These are phyloP conservation scores for Cercospora sp. DNA, from an alignment of 2,329 filamentous ascomycete species.

Conservation along the genomic window DNA sequence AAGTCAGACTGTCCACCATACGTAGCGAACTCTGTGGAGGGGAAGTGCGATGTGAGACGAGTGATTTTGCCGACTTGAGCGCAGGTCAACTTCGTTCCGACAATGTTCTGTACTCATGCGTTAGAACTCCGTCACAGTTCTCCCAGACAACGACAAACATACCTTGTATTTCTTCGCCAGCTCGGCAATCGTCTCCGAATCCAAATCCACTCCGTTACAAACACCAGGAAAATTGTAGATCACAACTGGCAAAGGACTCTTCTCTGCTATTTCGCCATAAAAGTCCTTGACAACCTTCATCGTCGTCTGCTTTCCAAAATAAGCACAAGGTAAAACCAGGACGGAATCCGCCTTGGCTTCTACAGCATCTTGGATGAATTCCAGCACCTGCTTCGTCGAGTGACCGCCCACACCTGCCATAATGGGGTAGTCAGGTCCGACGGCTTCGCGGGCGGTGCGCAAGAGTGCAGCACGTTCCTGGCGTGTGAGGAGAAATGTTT, in stretches of 20 bases:
- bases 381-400: conserved; percentile 46
- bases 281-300: conserved; percentile 45
- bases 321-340: conserved; percentile 46
- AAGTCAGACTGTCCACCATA: conserved; percentile 76
- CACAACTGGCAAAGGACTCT: conserved; percentile 50
- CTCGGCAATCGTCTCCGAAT: conserved; percentile 63
- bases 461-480: conserved; percentile 46
- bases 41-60: conserved; percentile 56
- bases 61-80: conserved; percentile 73
- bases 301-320: conserved; percentile 49
- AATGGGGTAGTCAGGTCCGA: conserved; percentile 45
- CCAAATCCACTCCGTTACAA: conserved; percentile 65
- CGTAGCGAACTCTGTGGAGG: conserved; percentile 60
- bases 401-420: conserved; percentile 49
- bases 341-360: conserved; percentile 47
- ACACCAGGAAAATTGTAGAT: conserved; percentile 74
- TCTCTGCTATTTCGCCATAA: conserved; percentile 55
- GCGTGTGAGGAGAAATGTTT: conserved; percentile 49
- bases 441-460: conserved; percentile 44
- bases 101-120: conserved; percentile 53
- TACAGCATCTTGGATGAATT: conserved; percentile 46
- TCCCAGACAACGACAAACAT: background rate
- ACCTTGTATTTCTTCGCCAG: conserved; percentile 52
- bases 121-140: background rate
- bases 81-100: conserved; percentile 71